Evolutionary conservation across 1,284 basidiomycete genomes (phyloP).

Genomic region (Ustilago esculenta): DNA sequence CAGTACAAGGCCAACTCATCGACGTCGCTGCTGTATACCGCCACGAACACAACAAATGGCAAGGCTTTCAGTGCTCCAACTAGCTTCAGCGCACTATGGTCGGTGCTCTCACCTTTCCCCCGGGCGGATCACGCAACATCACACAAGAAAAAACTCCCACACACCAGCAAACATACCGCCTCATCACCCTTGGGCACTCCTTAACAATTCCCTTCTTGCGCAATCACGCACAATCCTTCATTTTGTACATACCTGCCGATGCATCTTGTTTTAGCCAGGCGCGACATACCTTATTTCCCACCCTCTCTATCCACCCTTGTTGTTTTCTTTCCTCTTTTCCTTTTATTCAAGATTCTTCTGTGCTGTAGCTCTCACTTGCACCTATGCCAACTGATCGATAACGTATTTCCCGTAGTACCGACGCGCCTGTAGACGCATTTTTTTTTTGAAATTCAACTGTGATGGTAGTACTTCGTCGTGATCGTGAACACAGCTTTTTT

Average conservation of each 20-base stretch:
- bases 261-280: constrained; percentile 15
- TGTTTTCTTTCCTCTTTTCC: neutral
- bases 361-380: constrained; percentile 44
- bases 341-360: constrained; percentile 10
- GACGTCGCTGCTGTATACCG: neutral
- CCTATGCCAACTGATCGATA: constrained; percentile 14
- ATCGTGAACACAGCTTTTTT: too few relatives aligned
- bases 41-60: constrained; percentile 3
- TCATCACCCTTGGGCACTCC: neutral
- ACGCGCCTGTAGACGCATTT: too few relatives aligned
- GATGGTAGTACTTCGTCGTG: too few relatives aligned
- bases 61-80: neutral
- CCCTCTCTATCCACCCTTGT: neutral
- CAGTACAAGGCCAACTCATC: neutral
- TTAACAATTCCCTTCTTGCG: neutral
- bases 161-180: neutral
- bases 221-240: neutral
- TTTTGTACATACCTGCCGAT: constrained; percentile 26
- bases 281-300: neutral
- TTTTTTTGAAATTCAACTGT: too few relatives aligned
- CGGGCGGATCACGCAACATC: constrained; percentile 15
- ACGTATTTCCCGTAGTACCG: constrained; percentile 1
- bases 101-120: neutral
- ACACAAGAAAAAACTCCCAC: neutral
- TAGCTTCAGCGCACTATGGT: too few relatives aligned